A percentile compares a stretch with the other conserved stretches of the same genome.
These are phyloP conservation scores for Amauroascus niger DNA, from an alignment of 2,329 filamentous ascomycete genomes.

Conservation along the genomic window DNA sequence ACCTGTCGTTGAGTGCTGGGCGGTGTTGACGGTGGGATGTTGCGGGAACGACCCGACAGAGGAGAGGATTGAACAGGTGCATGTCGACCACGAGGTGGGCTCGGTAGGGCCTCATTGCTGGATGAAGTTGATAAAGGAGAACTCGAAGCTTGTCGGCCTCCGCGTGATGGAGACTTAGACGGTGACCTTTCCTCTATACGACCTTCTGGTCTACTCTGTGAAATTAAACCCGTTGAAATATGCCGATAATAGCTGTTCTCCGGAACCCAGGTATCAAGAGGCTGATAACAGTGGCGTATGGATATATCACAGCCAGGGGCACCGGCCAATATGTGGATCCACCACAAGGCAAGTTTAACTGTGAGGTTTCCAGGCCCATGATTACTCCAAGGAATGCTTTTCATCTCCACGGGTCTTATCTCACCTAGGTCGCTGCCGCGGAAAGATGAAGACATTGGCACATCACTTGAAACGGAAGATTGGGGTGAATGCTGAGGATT, in stretches of 20 bases:
- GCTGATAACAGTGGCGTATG: constrained; percentile 2
- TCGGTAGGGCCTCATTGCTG: neutral
- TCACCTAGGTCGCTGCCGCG: neutral
- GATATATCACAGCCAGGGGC: constrained; percentile 8
- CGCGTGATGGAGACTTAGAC: neutral
- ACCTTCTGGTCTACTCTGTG: neutral
- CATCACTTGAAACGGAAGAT: neutral
- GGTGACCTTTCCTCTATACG: neutral
- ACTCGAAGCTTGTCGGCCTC: neutral
- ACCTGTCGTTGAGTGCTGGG: too few species aligned
- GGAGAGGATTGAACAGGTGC: too few species aligned
- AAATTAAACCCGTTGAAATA: neutral
- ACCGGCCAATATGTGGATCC: constrained; percentile 15
- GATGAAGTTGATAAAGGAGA: neutral
- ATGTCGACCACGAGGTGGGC: too few species aligned
- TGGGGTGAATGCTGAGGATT: neutral
- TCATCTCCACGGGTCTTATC: constrained; percentile 13
- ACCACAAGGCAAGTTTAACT: constrained; percentile 14
- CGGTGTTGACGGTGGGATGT: too few species aligned
- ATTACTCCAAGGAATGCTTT: constrained; percentile 13
- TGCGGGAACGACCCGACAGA: too few species aligned
- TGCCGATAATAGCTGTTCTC: neutral
- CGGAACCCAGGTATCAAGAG: constrained; percentile 6
- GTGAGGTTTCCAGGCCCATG: constrained; percentile 9
- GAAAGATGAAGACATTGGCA: neutral